phyloP scores from a whole-genome alignment of 2,329 filamentous ascomycete species.

The Ophiostoma sp. region DNA sequence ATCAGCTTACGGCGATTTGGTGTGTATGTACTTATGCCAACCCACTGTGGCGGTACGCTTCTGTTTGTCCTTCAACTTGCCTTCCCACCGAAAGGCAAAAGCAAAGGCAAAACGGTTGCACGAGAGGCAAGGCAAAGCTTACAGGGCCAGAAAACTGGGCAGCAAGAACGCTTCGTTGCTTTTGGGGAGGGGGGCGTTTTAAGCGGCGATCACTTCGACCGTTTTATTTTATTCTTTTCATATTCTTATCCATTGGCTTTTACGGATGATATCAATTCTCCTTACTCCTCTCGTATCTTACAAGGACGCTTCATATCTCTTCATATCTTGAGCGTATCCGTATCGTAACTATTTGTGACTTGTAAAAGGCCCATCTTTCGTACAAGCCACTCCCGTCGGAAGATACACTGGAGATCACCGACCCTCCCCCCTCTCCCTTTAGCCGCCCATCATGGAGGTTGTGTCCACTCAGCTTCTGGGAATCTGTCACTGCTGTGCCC shows the following conservation, averaged over 20 bases:
- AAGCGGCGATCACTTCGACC: constrained; percentile 1
- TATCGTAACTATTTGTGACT: too few species aligned
- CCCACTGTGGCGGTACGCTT: not conserved
- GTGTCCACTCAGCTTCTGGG: not conserved
- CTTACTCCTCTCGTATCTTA: not conserved
- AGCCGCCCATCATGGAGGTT: not conserved
- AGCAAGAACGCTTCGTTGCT: not conserved
- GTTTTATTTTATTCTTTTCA: not conserved
- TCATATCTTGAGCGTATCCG: too few species aligned
- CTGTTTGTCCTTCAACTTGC: not conserved
- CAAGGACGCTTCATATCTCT: too few species aligned
- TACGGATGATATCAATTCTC: not conserved
- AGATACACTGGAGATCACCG: not conserved
- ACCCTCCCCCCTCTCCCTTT: not conserved
- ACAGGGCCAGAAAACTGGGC: not conserved
- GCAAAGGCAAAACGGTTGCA: not conserved
- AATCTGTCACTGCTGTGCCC: not conserved
- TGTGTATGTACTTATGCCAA: not conserved
- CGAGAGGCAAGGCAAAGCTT: not conserved
- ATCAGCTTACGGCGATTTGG: not conserved
- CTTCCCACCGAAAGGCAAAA: not conserved
- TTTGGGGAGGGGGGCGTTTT: not conserved
- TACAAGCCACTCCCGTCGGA: not conserved
- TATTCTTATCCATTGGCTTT: not conserved
- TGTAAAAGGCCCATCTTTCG: not conserved